These are phyloP conservation scores for Chaetoscypha palmicola DNA, from an alignment of 2,329 filamentous ascomycete genomes.

Conservation along the genomic window DNA sequence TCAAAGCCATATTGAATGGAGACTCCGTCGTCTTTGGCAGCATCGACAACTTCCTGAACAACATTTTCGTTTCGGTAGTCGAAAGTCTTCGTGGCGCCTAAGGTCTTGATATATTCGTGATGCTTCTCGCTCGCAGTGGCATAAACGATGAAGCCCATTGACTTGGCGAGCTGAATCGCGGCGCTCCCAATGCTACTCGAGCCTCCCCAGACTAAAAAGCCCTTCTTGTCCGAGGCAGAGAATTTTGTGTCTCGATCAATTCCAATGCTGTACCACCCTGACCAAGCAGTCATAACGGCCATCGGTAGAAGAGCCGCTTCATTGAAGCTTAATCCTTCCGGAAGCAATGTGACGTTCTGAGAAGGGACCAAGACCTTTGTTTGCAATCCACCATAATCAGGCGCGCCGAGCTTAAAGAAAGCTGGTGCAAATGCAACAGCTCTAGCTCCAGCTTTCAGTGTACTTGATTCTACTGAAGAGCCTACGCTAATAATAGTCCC, in stretches of 20 bases:
- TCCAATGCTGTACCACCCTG: constrained; percentile 21
- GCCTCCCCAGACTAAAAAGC: constrained; percentile 27
- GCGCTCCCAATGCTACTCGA: constrained; percentile 15
- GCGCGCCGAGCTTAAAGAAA: constrained; percentile 1
- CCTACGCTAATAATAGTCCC: constrained; percentile 14
- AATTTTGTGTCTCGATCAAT: constrained; percentile 27
- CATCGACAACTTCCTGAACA: constrained; percentile 7
- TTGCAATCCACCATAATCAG: constrained; percentile 29
- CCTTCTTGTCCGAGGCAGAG: constrained; percentile 28
- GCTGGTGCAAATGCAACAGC: constrained; percentile 31
- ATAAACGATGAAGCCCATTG: constrained; percentile 13
- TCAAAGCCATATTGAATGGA: constrained; percentile 12
- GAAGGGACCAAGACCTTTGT: constrained; percentile 23
- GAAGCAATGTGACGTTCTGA: constrained; percentile 21
- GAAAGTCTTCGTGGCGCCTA: constrained; percentile 34
- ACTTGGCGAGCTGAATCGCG: constrained; percentile 28
- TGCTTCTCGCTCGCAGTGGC: constrained; percentile 29
- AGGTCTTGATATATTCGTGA: constrained; percentile 12
- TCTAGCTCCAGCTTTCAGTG: constrained; percentile 10
- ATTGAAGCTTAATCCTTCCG: constrained; percentile 28
- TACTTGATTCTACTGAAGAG: constrained; percentile 3
- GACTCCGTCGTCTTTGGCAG: constrained; percentile 6
- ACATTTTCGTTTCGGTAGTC: constrained; percentile 31
- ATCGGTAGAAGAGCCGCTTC: constrained; percentile 32
- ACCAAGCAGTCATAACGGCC: constrained; percentile 30